Base-by-base conservation (phyloP, 345 rosid genomes). In the Balakata baccata region DNA sequence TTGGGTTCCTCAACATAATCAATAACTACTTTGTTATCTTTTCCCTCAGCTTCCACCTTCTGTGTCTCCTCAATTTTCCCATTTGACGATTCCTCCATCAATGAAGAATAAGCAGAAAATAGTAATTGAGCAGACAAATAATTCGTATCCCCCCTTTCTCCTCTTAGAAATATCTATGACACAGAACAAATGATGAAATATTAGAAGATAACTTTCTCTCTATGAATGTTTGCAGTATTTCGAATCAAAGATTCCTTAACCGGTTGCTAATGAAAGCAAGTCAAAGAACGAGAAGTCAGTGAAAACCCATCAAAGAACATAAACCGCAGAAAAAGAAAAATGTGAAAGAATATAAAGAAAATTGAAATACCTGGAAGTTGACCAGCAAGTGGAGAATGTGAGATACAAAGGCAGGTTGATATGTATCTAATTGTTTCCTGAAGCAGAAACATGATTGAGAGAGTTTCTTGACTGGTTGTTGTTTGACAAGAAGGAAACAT, bases 11-110 rank as follows among this genome's bases (percentile, higher is more conserved):
- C 75, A 54, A 47, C 22, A 43, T 68, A 45, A 37, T 80, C 70
- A 34, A 17, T 3, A 25, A 49, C 54, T 4, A 59, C 46, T 34
- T 66, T 57, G 50, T 68, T 45, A 22, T 63, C 72, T 38, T 74
- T 60, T 46, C 64, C 79, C 50, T 22, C 50, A 12, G 45, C 23
- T 75, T 72, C 76, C n/a, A 41, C 77, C 23, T 49, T 75, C 74
- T 29, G 70, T 59, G 68, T 58, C 75, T 66, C 79, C 71, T 71
- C 78, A 46, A 60, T 7, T 38, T 64, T 69, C 68, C 76, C 77
- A 11, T 78, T 78, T 18, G 81, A 69, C 46, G 64, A 17, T 25
- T 51, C 81, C 67, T 82, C 88, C 86, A 80, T 62, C 51, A 65
- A 17, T 25, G 43, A 45, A 25, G 23, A 68, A 58, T 29, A 12